Evolutionary conservation across 2,329 filamentous ascomycete genomes (phyloP).

Genomic region (Apiospora pterosperma): DNA sequence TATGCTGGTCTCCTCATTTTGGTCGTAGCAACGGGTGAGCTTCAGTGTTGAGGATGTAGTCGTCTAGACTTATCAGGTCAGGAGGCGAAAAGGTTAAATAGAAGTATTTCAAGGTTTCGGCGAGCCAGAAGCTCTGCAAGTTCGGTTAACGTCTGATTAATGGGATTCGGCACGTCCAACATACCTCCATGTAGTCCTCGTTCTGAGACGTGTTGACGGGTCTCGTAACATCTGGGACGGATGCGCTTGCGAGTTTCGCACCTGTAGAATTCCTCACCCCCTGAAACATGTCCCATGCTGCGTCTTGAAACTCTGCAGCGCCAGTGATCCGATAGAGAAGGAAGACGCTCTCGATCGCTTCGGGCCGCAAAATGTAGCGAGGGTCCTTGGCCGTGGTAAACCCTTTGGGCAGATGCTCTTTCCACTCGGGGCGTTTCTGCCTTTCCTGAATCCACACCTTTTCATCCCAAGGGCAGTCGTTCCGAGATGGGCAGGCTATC

Average conservation of each 20-base stretch:
- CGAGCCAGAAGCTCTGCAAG: slow-evolving; percentile 59
- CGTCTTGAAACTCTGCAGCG: slow-evolving; percentile 20
- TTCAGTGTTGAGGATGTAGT: slow-evolving; percentile 50
- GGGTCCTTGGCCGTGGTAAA: slow-evolving; percentile 51
- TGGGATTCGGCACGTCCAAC: neutral
- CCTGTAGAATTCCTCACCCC: slow-evolving; percentile 22
- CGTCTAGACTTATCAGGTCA: slow-evolving; percentile 53
- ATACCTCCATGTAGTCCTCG: slow-evolving; percentile 40
- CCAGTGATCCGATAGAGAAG: slow-evolving; percentile 29
- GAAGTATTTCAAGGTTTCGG: slow-evolving; percentile 56
- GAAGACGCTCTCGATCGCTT: slow-evolving; percentile 31
- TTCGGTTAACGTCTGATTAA: neutral
- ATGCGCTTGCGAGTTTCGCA: slow-evolving; percentile 21
- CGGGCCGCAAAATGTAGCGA: slow-evolving; percentile 28
- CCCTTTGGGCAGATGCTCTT: slow-evolving; percentile 38
- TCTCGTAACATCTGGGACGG: slow-evolving; percentile 36
- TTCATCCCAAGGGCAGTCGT: slow-evolving; percentile 28
- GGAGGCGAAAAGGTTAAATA: slow-evolving; percentile 48
- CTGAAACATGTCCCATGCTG: slow-evolving; percentile 29
- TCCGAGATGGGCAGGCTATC: slow-evolving; percentile 36
- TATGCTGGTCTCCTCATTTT: neutral
- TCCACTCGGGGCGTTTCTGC: slow-evolving; percentile 19
- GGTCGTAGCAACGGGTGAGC: slow-evolving; percentile 30
- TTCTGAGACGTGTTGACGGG: slow-evolving; percentile 38
- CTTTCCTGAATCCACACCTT: slow-evolving; percentile 17